Conservation (phyloP, 371 early-diverging fungal genomes). For the Cokeromyces recurvatus region DNA sequence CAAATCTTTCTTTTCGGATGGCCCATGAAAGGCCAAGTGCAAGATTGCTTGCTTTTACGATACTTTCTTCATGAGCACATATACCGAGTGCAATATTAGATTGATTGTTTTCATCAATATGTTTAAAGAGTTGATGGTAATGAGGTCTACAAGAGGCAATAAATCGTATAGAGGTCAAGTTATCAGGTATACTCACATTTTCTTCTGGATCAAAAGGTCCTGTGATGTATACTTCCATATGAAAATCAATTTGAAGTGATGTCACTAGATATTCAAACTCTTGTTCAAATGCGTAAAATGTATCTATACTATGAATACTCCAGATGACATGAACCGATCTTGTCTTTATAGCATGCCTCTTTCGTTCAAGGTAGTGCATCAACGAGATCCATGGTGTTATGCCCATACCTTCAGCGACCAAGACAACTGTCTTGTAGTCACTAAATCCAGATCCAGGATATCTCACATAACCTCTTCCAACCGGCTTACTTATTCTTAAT, state of each 20-base stretch:
- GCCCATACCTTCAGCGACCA: slow-evolving; percentile 40
- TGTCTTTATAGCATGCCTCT: slow-evolving; percentile 13
- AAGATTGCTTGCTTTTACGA: slow-evolving; percentile 11
- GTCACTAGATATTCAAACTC: slow-evolving; percentile 11
- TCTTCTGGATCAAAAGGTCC: slow-evolving; percentile 12
- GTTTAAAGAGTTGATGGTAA: neutral
- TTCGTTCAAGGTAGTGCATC: slow-evolving; percentile 19
- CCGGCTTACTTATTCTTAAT: slow-evolving; percentile 26
- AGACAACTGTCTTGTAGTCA: slow-evolving; percentile 21
- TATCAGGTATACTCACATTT: neutral
- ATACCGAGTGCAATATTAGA: slow-evolving; percentile 20
- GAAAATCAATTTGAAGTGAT: neutral
- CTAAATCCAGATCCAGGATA: slow-evolving; percentile 17
- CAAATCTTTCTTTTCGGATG: slow-evolving; percentile 31
- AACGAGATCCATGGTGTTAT: slow-evolving; percentile 43
- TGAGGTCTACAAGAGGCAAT: slow-evolving; percentile 17
- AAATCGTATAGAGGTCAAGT: neutral
- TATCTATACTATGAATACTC: slow-evolving; percentile 17
- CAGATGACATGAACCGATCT: slow-evolving; percentile 17
- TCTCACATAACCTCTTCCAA: slow-evolving; percentile 20
- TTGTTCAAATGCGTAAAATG: slow-evolving; percentile 18
- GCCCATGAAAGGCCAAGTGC: slow-evolving; percentile 24
- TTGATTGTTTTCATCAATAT: neutral
- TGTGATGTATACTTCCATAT: slow-evolving; percentile 11
- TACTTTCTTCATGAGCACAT: slow-evolving; percentile 31